These are phyloP conservation scores for Pythium coloratum DNA, from an alignment of 352 stramenopile genomes.

Conservation along the genomic window DNA sequence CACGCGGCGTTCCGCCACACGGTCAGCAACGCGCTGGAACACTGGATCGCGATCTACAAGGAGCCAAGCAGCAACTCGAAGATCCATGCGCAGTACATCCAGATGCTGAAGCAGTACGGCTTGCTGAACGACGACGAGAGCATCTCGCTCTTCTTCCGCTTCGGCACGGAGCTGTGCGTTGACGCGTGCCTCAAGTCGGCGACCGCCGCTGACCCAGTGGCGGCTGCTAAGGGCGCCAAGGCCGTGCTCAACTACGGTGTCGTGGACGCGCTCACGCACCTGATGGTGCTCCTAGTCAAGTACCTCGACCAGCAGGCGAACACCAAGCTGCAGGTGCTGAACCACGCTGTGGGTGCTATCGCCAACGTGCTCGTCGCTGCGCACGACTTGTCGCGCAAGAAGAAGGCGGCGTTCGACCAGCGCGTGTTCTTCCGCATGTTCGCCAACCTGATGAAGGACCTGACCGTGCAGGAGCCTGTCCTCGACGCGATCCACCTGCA, in stretches of 20 bases:
- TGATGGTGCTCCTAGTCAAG: constrained; percentile 96
- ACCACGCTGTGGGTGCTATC: constrained; percentile 95
- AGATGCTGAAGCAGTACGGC: constrained; percentile 96
- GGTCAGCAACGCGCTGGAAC: constrained; percentile 93
- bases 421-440: constrained; percentile 98
- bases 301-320: constrained; percentile 88
- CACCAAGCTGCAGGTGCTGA: constrained; percentile 89
- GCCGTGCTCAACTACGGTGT: constrained; percentile 90
- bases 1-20: constrained; percentile 84
- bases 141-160: constrained; percentile 97
- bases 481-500: constrained; percentile 94
- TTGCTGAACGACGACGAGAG: constrained; percentile 96
- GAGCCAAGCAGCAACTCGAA: constrained; percentile 93
- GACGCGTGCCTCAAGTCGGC: constrained; percentile 94
- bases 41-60: constrained; percentile 98
- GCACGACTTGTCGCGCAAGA: constrained; percentile 81
- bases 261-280: constrained; percentile 95
- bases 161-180: constrained; percentile 96
- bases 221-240: constrained; percentile 39
- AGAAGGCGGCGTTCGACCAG: constrained; percentile 94
- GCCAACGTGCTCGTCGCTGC: constrained; percentile 93
- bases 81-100: constrained; percentile 95
- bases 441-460: constrained; percentile 96
- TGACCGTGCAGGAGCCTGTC: constrained; percentile 93
- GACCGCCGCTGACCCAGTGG: constrained; percentile 36